Evolutionary conservation across 1,284 basidiomycete genomes (phyloP), one percentile per base, ranked within the genome.

Genomic region (Microbotryomycetes sp.): DNA sequence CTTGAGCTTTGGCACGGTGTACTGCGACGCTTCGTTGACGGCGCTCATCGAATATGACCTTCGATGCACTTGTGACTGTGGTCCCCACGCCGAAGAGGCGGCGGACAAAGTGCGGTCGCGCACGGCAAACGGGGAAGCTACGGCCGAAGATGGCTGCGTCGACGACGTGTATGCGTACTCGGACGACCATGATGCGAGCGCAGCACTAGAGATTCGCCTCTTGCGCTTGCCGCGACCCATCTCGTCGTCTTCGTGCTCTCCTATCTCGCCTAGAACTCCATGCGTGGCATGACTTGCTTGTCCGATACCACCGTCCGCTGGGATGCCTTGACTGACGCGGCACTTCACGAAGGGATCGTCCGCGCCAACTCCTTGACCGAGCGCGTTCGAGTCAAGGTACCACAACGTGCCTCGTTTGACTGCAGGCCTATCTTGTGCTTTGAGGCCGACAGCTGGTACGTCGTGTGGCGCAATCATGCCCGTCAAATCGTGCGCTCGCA

Each of bases 351-450:
- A 64, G 5, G 65, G 67, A 30, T 68, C 67, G 15, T 66, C 67
- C 4, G 53, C 55, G 2, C 67, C 67, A 2, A 60, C 24, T 6
- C 65, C 67, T 4, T 55, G 49, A 45, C 69, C 70, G 16, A 69
- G 59, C 15, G 69, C 65, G 11, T 54, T 50, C 50, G 66, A 65
- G 45, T 71, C 62, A 28, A 73, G 62, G 62, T 70, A 73, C 72
- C 72, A 73, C 57, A 73, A 56, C 13, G 71, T 71, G 35, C 71
- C 71, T 29, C 72, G 62, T 52, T 73, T 73, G 54, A 73, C 67
- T 27, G 69, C 68, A 6, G 72, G 71, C n/a, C 65, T 60, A 16
- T 68, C 65, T 29, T 70, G 70, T 29, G 66, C 55, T 28, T 66
- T 61, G 9, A 73, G 64, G 29, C 72, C 72, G 52, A 73, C 62